Evolutionary conservation across 2,329 filamentous ascomycete genomes (phyloP), one percentile per base, ranked within the genome.

Genomic region (Fusarium nelsonii): DNA sequence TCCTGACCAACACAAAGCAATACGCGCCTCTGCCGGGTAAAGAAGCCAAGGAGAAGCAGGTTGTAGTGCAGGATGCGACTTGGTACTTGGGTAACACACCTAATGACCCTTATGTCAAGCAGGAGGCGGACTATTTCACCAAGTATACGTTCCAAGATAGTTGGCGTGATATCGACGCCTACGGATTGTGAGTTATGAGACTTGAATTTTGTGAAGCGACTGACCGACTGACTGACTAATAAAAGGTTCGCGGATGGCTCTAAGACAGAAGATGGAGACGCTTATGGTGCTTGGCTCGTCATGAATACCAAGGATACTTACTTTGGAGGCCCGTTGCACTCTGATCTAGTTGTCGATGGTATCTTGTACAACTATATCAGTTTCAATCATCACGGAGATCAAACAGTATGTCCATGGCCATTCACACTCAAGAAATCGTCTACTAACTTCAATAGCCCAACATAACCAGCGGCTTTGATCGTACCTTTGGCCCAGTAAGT

Each of bases 321-420:
- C 69, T 89, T 85, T 71, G 86, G 85, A 10, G 88, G 88, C 0
- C 88, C 88, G 0, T 77, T 87, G 4, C 87, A 90, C 74, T 89
- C 87, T 0, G 89, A 90, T 70, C 78, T 91, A 8, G 84, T 84
- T 0, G 88, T 90, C 0, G 88, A 90, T 68, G 88, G 88, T 0
- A 90, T 90, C 46, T 82, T 90, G 0, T 90, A 90, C 74, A 89
- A 91, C 72, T 91, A 90, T 71, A 84, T 77, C 76, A 83, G 85
- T 8, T 88, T 85, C 0, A 90, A 90, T 62, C 88, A 90, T 67
- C 88, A 90, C 55, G 88, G 88, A 8, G 85, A 87, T 61, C 85
- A 86, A 41, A 87, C 85, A 15, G 73, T 75, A 32, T 37, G 72
- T 49, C 4, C 9, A 11, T 4, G 3, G 1, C 3, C 2, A 36